These are phyloP conservation scores for Bruguiera parviflora DNA, from an alignment of 345 rosid species.

Conservation along the genomic window DNA sequence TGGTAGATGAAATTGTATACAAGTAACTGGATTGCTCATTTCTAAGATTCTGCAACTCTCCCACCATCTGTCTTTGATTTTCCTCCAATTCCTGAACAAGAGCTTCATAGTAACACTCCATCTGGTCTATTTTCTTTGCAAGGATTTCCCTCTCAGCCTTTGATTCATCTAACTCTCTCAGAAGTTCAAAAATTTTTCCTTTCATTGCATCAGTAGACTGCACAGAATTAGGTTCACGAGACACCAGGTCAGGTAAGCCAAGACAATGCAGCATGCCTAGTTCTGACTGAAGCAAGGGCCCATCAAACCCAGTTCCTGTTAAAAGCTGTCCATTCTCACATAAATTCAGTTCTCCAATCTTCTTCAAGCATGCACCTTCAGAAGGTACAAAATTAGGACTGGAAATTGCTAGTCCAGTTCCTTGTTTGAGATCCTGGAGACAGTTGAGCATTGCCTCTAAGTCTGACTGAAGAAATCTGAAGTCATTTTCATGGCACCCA, in stretches of 20 bases:
- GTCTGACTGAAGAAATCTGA: conserved; percentile 52
- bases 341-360: conserved; percentile 38
- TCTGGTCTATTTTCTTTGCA: conserved; percentile 90
- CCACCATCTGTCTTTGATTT: conserved; percentile 87
- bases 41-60: conserved; percentile 86
- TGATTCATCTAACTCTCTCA: conserved; percentile 82
- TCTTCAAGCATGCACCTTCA: conserved; percentile 33
- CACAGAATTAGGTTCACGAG: conserved; percentile 56
- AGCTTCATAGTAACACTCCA: conserved; percentile 97
- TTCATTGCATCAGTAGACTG: conserved; percentile 57
- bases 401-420: conserved; percentile 46
- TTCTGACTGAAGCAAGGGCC: conserved; percentile 73
- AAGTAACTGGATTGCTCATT: conserved; percentile 80
- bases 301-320: conserved; percentile 45
- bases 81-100: conserved; percentile 97
- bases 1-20: conserved; percentile 62
- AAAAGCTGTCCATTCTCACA: conserved; percentile 42
- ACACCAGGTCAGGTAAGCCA: conserved; percentile 51
- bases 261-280: conserved; percentile 65
- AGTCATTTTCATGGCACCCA: conserved; percentile 64
- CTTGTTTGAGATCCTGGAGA: conserved; percentile 73
- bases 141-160: conserved; percentile 83
- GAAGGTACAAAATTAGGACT: conserved; percentile 34
- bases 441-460: conserved; percentile 53
- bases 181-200: conserved; percentile 74